Evolutionary conservation across 2,329 filamentous ascomycete genomes (phyloP).

Genomic region (Colletotrichum lindemuthianum): DNA sequence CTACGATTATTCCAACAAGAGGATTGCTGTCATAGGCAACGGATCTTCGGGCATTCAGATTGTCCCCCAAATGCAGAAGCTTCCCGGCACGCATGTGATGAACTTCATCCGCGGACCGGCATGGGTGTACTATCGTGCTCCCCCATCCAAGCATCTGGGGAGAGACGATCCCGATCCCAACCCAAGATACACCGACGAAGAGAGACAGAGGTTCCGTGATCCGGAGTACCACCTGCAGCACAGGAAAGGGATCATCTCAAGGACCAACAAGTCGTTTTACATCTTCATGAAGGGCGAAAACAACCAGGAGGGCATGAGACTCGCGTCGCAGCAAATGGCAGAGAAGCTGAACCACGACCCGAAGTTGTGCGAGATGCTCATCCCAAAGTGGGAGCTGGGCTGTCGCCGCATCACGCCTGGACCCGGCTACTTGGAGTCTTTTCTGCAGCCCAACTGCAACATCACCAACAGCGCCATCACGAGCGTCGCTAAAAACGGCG

Average conservation of each 20-base stretch:
- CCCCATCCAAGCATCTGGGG: conserved; percentile 44
- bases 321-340: conserved; percentile 53
- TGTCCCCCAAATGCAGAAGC: conserved; percentile 43
- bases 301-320: conserved; percentile 53
- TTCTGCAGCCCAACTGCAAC: conserved; percentile 34
- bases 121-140: conserved; percentile 49
- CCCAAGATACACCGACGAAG: conserved; percentile 44
- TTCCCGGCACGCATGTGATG: conserved; percentile 43
- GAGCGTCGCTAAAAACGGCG: conserved; percentile 22
- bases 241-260: conserved; percentile 48
- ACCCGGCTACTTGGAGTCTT: conserved; percentile 38
- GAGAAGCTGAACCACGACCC: conserved; percentile 51
- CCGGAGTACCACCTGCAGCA: conserved; percentile 62
- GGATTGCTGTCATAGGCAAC: conserved; percentile 49
- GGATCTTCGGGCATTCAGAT: conserved; percentile 46
- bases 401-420: conserved; percentile 38
- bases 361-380: conserved; percentile 47
- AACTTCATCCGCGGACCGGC: conserved; percentile 47
- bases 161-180: conserved; percentile 42
- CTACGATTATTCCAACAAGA: conserved; percentile 42
- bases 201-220: conserved; percentile 61
- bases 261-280: conserved; percentile 49
- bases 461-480: conserved; percentile 37
- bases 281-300: conserved; percentile 43
- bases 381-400: conserved; percentile 38